Evolutionary conservation across 2,329 filamentous ascomycete genomes (phyloP).

Genomic region (Pseudonectria buxi): DNA sequence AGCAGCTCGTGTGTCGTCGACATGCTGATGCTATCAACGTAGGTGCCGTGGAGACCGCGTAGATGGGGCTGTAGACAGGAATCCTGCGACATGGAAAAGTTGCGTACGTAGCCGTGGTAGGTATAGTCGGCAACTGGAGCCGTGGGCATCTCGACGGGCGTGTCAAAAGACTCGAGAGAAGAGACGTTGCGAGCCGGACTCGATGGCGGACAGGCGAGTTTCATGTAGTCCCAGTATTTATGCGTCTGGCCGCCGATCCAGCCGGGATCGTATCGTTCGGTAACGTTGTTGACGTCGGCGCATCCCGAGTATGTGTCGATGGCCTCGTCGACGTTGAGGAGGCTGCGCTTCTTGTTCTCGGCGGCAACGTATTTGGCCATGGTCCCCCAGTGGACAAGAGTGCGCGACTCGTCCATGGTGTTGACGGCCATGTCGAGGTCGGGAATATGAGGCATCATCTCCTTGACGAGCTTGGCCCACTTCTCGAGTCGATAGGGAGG

Average conservation of each 20-base stretch:
- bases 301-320: slow-evolving; percentile 33
- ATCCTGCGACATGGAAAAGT: slow-evolving; percentile 49
- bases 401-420: slow-evolving; percentile 42
- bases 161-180: slow-evolving; percentile 23
- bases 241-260: slow-evolving; percentile 33
- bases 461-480: slow-evolving; percentile 2
- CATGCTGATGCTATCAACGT: slow-evolving; percentile 44
- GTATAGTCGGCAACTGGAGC: slow-evolving; percentile 15
- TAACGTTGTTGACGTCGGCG: slow-evolving; percentile 14
- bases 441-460: slow-evolving; percentile 32
- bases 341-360: slow-evolving; percentile 33
- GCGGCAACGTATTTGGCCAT: slow-evolving; percentile 37
- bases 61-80: slow-evolving; percentile 47
- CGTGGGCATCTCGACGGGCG: slow-evolving; percentile 22
- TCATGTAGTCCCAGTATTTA: slow-evolving; percentile 44
- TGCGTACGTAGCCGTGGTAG: slow-evolving; percentile 41
- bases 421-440: slow-evolving; percentile 52
- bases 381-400: slow-evolving; percentile 46
- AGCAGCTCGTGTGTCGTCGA: slow-evolving; percentile 44
- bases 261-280: slow-evolving; percentile 26
- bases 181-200: slow-evolving; percentile 34
- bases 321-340: slow-evolving; percentile 33
- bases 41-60: slow-evolving; percentile 43
- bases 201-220: slow-evolving; percentile 41
- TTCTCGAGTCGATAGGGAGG: slow-evolving; percentile 13